Evolutionary conservation across 2,329 filamentous ascomycete species (phyloP).

Genomic region (Phaeosphaeria sp.): DNA sequence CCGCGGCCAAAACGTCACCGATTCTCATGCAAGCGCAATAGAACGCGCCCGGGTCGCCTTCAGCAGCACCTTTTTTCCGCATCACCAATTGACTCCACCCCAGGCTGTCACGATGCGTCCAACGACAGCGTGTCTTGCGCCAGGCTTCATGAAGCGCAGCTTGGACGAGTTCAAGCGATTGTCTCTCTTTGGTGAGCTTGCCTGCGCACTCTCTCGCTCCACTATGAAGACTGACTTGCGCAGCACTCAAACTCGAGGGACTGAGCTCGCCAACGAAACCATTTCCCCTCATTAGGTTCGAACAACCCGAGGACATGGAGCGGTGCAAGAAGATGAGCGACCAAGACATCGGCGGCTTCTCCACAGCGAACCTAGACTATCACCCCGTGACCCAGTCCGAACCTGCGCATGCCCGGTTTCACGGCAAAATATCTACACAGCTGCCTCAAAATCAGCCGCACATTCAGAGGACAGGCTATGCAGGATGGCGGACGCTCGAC

Average conservation of each 20-base stretch:
- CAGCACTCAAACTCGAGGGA: slow-evolving; percentile 74
- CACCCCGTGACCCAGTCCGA: slow-evolving; percentile 55
- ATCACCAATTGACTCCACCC: not conserved
- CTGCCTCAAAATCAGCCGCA: slow-evolving; percentile 78
- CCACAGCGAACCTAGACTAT: slow-evolving; percentile 74
- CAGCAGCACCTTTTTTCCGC: not conserved
- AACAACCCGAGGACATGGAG: slow-evolving; percentile 52
- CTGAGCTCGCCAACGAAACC: slow-evolving; percentile 70
- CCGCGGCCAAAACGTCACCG: slow-evolving; percentile 26
- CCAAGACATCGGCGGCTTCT: slow-evolving; percentile 84
- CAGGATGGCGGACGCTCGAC: slow-evolving; percentile 86
- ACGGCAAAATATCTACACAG: slow-evolving; percentile 85
- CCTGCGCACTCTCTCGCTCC: slow-evolving; percentile 32
- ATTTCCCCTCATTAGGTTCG: slow-evolving; percentile 70
- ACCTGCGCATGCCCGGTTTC: slow-evolving; percentile 78
- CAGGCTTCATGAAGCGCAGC: slow-evolving; percentile 65
- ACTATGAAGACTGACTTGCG: slow-evolving; percentile 30
- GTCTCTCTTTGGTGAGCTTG: slow-evolving; percentile 58
- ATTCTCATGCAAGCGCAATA: slow-evolving; percentile 9
- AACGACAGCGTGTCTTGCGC: slow-evolving; percentile 44
- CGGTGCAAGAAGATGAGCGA: slow-evolving; percentile 82
- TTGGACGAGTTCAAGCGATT: slow-evolving; percentile 65
- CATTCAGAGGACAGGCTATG: slow-evolving; percentile 82
- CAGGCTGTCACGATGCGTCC: slow-evolving; percentile 42
- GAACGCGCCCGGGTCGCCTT: not conserved